Base-by-base conservation (phyloP, 805 yeast species). In the Blastobotrys parvus region DNA sequence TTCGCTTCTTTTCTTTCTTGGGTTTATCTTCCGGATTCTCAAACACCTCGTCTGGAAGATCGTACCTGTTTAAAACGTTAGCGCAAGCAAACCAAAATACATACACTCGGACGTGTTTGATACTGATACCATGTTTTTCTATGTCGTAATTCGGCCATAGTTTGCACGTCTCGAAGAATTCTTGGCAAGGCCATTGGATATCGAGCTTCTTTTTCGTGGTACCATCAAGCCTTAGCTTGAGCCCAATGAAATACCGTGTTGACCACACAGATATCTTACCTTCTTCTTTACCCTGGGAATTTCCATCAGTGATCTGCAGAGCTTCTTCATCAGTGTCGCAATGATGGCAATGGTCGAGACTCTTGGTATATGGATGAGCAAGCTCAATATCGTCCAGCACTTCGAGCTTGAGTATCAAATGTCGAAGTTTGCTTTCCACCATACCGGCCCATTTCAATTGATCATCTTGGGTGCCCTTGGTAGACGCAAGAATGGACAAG, bases 381-480 rank as follows among this genome's bases (percentile, higher is more conserved):
- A 87, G 51, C 41, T 71, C 77, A 19, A 92, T 77, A 0, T 94
- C 92, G 3, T 77, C 79, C 17, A 80, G 65, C 3, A 76, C 69
- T 60, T 92, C 98, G 39, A 92, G 70, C 59, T 88, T 92, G 53
- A 76, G 82, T 27, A 92, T 94, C 27, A 92, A 62, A 34, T 82
- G 64, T 51, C 98, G 75, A 35, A 90, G 61, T 62, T 82, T 86
- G 54, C 94, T 80, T 62, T 92, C 97, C 8, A 92, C 90, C 68
- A 90, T 69, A 7, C 98, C 97, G 51, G 86, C 78, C 94, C 95
- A 92, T 54, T 82, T 83, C 45, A 80, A 64, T 56, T 90, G 96
- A 43, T 88, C 88, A 58, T 88, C 97, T 44, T 76, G 75, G 1
- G 74, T 65, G 5, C 82, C 83, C 48, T 68, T 72, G 0, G 97